Conservation (phyloP, 2,329 filamentous ascomycete species). For the Pseudogymnoascus sp. region DNA sequence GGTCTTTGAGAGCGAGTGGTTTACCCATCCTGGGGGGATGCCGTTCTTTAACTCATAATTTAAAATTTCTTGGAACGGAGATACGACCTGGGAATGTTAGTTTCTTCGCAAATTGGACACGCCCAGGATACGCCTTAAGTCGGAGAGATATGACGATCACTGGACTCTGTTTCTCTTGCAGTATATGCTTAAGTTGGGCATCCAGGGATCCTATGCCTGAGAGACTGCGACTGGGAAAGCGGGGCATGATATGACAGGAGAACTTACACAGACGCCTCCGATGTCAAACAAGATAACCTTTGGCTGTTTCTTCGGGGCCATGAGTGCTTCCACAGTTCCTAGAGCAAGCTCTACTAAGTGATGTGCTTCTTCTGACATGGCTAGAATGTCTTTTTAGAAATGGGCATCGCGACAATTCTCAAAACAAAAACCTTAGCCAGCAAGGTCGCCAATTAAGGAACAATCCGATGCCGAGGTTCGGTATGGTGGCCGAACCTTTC, state of each 20-base stretch:
- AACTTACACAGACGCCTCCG: conserved; percentile 87
- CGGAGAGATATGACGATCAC: neutral
- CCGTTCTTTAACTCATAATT: conserved; percentile 71
- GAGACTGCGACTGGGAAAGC: neutral
- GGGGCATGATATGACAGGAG: neutral
- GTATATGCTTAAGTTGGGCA: neutral
- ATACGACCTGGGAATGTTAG: conserved; percentile 51
- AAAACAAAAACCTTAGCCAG: neutral
- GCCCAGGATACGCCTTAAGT: too few relatives aligned
- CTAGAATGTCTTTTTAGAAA: neutral
- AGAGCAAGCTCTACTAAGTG: conserved; percentile 21
- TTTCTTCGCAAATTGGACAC: neutral
- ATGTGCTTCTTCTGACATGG: conserved; percentile 25
- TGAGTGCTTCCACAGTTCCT: conserved; percentile 26
- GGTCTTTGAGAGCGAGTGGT: conserved; percentile 74
- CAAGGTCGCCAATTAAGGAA: conserved; percentile 8
- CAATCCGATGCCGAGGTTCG: conserved; percentile 15
- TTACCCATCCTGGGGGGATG: conserved; percentile 85
- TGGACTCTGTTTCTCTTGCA: neutral
- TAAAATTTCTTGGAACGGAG: conserved; percentile 85
- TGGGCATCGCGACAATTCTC: neutral
- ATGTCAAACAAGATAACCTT: conserved; percentile 88
- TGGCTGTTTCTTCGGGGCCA: conserved; percentile 42
- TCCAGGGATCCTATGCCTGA: neutral
- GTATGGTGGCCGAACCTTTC: neutral